Conservation (phyloP, 208 protist genomes). For the Acanthamoeba triangularis region DNA sequence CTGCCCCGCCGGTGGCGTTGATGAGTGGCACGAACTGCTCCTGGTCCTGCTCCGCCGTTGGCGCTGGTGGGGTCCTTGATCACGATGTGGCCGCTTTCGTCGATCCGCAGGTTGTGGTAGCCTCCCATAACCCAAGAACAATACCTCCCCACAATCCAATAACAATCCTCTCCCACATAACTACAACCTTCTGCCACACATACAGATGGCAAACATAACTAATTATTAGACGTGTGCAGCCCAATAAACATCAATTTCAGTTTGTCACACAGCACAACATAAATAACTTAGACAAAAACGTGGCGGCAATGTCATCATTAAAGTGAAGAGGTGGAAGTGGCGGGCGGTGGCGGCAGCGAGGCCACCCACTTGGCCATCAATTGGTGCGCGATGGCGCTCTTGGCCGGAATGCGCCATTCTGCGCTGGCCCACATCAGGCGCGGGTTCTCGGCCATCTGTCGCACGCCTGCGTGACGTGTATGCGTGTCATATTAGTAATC, state of each 20-base stretch:
- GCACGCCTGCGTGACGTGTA: not conserved
- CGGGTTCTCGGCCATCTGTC: not conserved
- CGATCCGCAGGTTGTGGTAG: slow-evolving; percentile 28
- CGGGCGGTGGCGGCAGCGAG: too few species aligned
- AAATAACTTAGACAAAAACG: too few species aligned
- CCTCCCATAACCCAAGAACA: too few species aligned
- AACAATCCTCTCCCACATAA: too few species aligned
- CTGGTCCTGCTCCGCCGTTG: not conserved
- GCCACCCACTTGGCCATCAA: not conserved
- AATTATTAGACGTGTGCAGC: too few species aligned
- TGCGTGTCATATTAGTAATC: not conserved
- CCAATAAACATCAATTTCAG: too few species aligned
- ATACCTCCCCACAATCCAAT: too few species aligned
- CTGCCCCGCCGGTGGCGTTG: not conserved
- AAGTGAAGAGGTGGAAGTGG: too few species aligned
- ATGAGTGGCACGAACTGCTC: not conserved
- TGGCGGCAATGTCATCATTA: too few species aligned
- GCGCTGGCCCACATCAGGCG: not conserved
- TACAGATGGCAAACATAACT: too few species aligned
- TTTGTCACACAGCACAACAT: too few species aligned
- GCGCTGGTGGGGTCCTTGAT: not conserved
- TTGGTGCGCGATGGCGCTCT: not conserved
- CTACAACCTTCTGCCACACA: too few species aligned
- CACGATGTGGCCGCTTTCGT: not conserved
- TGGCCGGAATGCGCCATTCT: not conserved